Evolutionary conservation across 306 rosid genomes (phyloP), one percentile per base, ranked within the genome.

Genomic region (Quercus glauca): DNA sequence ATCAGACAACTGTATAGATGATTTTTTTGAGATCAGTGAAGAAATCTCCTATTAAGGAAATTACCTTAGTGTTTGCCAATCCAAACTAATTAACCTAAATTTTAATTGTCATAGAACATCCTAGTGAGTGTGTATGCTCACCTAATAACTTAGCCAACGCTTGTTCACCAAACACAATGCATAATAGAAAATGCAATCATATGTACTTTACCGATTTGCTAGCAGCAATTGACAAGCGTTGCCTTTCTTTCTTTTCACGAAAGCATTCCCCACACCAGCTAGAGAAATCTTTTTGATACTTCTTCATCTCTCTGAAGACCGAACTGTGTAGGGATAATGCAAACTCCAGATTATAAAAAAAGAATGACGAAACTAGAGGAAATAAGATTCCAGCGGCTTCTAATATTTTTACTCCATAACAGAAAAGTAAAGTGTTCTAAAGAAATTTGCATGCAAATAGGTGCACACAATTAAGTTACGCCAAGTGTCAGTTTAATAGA

Each of bases 251-350:
- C 84, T 88, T 88, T 75, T 79, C 73, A 37, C 84, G 85, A 67
- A 61, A 79, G 85, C 92, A 88, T 76, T 88, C 89, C 10, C 89
- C 92, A 61, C 92, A 88, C 92, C 89, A 88, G 83, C 74, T 68
- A 76, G 92, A 76, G 79, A 86, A 88, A 83, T 88, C 89, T 14
- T 71, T 86, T 60, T 86, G 88, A 77, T 88, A 84, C 83, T 73
- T 84, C 76, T 84, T 88, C 92, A 86, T 82, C 81, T 88, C 92
- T 82, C 89, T 77, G 65, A 76, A 88, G 61, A 84, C 89, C 75
- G 92, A 88, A 75, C 92, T 88, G 78, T 75, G 84, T 55, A 70
- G 70, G 71, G 71, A 79, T 8, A 49, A 73, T 15, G 8, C 21
- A 78, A 49, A 21, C 35, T 55, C 41, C 14, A 29, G 37, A 58